Percentiles rank a stretch among this genome's conserved stretches.
Conservation (phyloP, 306 rosid genomes). For the Prunus padus region DNA sequence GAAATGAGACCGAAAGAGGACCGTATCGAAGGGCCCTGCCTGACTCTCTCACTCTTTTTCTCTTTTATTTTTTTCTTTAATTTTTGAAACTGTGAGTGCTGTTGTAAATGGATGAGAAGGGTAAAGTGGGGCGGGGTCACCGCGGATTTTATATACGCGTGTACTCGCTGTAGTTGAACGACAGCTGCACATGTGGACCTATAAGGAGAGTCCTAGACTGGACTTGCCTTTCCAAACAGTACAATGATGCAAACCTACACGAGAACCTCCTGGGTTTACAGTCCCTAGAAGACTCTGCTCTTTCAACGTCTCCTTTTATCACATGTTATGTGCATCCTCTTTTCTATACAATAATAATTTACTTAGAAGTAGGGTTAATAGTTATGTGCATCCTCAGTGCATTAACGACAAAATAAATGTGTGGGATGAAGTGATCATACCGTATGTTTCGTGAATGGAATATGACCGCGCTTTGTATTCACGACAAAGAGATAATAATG, state of each 20-base stretch:
- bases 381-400: too few relatives aligned
- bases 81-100: not conserved
- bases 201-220: not conserved
- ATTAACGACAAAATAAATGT: not conserved
- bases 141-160: not conserved
- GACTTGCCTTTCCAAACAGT: not conserved
- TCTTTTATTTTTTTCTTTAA: not conserved
- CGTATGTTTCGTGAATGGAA: too few relatives aligned
- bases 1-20: conserved; percentile 55
- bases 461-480: not conserved
- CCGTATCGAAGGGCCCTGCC: conserved; percentile 54
- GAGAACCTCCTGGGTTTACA: not conserved
- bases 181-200: conserved; percentile 13
- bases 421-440: not conserved
- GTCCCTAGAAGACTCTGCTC: not conserved
- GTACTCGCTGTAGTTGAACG: not conserved
- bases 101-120: too few relatives aligned
- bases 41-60: not conserved
- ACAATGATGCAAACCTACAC: not conserved
- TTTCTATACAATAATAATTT: too few relatives aligned
- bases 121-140: not conserved
- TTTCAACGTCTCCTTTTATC: too few relatives aligned
- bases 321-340: too few relatives aligned
- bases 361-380: too few relatives aligned
- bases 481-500: not conserved